Conservation (phyloP, 768 basidiomycete genomes). For the Crepidotus variabilis region DNA sequence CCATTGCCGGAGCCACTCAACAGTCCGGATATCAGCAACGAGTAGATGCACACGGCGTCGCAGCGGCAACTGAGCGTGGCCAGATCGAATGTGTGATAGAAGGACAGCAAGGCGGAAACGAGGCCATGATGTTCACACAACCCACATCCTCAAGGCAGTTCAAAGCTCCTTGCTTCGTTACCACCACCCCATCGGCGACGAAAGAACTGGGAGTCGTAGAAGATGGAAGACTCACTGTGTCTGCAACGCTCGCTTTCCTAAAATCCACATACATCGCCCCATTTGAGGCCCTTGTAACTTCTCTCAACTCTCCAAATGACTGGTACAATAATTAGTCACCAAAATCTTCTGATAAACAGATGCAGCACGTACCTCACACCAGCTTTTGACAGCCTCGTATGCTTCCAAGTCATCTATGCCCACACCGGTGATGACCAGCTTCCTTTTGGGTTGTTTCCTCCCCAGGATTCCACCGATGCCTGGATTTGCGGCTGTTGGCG, state of each 20-base stretch:
- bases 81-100: too few species aligned
- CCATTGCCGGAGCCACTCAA: too few species aligned
- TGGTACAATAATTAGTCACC: conserved; percentile 3
- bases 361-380: conserved; percentile 28
- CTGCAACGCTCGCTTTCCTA: conserved; percentile 33
- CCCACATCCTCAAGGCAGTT: too few species aligned
- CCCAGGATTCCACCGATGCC: conserved; percentile 5
- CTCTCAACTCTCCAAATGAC: conserved; percentile 30
- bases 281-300: conserved; percentile 21
- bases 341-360: background rate
- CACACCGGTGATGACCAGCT: conserved; percentile 30
- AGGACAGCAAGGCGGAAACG: too few species aligned
- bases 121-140: too few species aligned
- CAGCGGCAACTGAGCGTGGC: too few species aligned
- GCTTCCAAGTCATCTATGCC: conserved; percentile 20
- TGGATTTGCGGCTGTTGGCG: conserved; percentile 1
- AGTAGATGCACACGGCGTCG: too few species aligned
- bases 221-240: conserved; percentile 25
- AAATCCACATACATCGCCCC: conserved; percentile 32
- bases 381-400: conserved; percentile 27
- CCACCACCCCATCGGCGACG: too few species aligned
- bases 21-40: too few species aligned
- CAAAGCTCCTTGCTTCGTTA: too few species aligned
- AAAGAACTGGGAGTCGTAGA: too few species aligned
- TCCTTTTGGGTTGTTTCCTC: conserved; percentile 21